Percentiles rank a stretch among this genome's conserved stretches.
Conservation (phyloP, 2,329 filamentous ascomycete genomes). For the Stagonosporopsis tanaceti region DNA sequence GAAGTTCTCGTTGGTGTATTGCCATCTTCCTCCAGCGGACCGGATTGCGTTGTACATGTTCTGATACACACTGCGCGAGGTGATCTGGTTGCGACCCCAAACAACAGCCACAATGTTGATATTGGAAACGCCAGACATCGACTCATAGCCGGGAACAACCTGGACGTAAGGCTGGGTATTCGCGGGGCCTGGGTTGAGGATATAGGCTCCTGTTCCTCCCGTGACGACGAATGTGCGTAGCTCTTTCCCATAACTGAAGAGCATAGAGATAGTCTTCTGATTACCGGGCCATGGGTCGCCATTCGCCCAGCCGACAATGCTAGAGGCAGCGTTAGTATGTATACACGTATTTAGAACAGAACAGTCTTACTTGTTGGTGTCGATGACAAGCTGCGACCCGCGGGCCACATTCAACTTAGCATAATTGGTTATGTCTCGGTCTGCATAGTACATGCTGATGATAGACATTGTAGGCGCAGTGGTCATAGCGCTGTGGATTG, state of each 20-base stretch:
- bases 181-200: conserved; percentile 10
- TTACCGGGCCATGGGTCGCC: conserved; percentile 15
- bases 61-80: conserved; percentile 12
- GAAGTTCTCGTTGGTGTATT: conserved; percentile 16
- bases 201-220: conserved; percentile 1
- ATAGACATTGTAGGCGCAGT: conserved; percentile 1
- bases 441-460: conserved; percentile 17
- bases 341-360: no score
- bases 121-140: conserved; percentile 13
- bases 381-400: conserved; percentile 12
- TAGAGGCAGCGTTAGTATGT: no score
- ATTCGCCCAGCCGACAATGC: conserved; percentile 16
- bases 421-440: conserved; percentile 13
- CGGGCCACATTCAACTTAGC: conserved; percentile 8
- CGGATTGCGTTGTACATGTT: conserved; percentile 18
- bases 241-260: conserved; percentile 14
- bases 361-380: conserved; percentile 3
- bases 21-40: conserved; percentile 11
- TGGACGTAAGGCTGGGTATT: conserved; percentile 10
- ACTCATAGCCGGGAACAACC: conserved; percentile 12
- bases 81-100: conserved; percentile 6
- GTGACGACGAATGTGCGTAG: conserved; percentile 10
- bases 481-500: conserved; percentile 10
- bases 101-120: conserved; percentile 16
- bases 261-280: conserved; percentile 13